Base-by-base conservation (phyloP, 371 early-diverging fungal genomes). In the Rhizomucor pusillus region DNA sequence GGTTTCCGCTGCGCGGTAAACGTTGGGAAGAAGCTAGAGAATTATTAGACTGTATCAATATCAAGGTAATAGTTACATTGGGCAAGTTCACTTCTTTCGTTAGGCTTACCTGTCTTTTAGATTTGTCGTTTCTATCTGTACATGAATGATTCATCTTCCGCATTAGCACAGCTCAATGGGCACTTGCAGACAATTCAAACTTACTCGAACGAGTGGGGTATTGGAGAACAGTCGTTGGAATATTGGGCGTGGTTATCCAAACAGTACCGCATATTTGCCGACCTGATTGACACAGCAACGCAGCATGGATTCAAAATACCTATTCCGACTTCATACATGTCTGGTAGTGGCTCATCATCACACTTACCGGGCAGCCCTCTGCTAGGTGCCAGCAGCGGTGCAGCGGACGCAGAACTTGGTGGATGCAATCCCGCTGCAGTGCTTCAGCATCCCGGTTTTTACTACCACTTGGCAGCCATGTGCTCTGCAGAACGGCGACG, bases 361-460 rank as follows among this genome's bases (percentile, higher is more conserved):
- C 60, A n/a, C n/a, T n/a, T n/a, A n/a, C n/a, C n/a, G n/a, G n/a
- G n/a, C n/a, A n/a, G n/a, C n/a, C n/a, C n/a, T 43, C 77, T 71
- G 16, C 35, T 66, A 10, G 20, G 63, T 1, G 57, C 58, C 12
- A 47, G 54, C 14, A 33, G 53, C 36, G 50, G 47, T 3, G 35
- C 52, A 9, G n/a, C n/a, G n/a, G n/a, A n/a, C n/a, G 20, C 23
- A 23, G 36, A 39, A 0, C 7, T 29, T 35, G 43, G 43, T n/a
- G 75, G 78, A 13, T 67, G 67, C 22, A 82, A 86, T 55, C 87
- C 87, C 1, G 74, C 76, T 24, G 65, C 81, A 13, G 75, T 91
- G 6, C 75, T 94, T 4, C 94, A 92, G 51, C 92, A 92, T 70
- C 85, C 93, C 39, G 94, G 94, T 7, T 91, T 80, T 56, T 91